phyloP scores from a whole-genome alignment of 192 early-diverging fungal species.

The Gaertneriomyces sp. region DNA sequence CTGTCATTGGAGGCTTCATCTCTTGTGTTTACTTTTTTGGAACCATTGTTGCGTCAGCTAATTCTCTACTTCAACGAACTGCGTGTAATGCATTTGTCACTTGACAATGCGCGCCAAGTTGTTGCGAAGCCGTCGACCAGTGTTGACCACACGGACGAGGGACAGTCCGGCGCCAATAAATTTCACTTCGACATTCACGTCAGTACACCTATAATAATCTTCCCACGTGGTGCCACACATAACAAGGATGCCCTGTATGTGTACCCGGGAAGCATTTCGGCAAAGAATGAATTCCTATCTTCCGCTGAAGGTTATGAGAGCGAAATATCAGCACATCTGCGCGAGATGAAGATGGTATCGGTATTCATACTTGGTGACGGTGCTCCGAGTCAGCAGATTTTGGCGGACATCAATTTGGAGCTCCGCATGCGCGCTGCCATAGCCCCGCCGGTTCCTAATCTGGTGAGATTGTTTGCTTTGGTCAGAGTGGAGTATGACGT shows the following conservation, averaged over 20 bases:
- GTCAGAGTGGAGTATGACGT: too few relatives aligned
- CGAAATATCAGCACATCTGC: conserved; percentile 34
- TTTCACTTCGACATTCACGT: conserved; percentile 84
- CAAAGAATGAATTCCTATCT: conserved; percentile 69
- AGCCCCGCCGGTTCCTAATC: background rate
- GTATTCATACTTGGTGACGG: conserved; percentile 20
- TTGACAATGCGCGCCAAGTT: conserved; percentile 72
- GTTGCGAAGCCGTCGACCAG: conserved; percentile 53
- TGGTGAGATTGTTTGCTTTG: too few relatives aligned
- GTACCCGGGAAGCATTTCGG: conserved; percentile 83
- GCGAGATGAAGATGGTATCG: conserved; percentile 40
- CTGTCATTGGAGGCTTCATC: conserved; percentile 77
- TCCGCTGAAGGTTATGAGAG: conserved; percentile 42
- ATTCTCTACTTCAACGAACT: conserved; percentile 81
- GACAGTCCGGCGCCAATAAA: conserved; percentile 72
- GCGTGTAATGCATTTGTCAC: conserved; percentile 77
- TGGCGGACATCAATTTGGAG: conserved; percentile 80
- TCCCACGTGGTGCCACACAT: conserved; percentile 60
- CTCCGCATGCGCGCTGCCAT: conserved; percentile 49
- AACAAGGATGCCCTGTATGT: conserved; percentile 63
- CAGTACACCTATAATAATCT: conserved; percentile 79
- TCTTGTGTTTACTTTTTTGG: conserved; percentile 73
- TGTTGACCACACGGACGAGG: conserved; percentile 68
- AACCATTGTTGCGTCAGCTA: conserved; percentile 66
- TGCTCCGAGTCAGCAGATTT: conserved; percentile 60